Evolutionary conservation across 768 basidiomycete genomes (phyloP), one percentile per base, ranked within the genome.

Genomic region (Tulasnella calospora): DNA sequence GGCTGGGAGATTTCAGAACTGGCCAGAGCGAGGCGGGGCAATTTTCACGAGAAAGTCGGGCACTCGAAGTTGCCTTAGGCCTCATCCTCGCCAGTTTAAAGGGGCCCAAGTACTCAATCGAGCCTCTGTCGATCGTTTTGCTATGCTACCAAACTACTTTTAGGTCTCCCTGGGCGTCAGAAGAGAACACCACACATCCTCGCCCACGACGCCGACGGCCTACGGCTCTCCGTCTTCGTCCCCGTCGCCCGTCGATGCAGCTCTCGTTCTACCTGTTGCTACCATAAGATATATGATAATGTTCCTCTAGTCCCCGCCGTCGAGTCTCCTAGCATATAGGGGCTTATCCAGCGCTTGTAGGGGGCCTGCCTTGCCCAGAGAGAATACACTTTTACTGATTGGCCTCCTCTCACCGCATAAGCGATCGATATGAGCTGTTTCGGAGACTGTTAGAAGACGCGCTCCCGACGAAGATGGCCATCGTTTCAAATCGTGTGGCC

Each of bases 21-120:
- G 61, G 61, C 27, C 12, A 33, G 33, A 67, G 61, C 2, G 27
- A 30, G 27, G 61, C 61, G 61, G 61, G 61, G 61, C 61, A 67
- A 67, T 67, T 67, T 67, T 67, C 61, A 67, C 61, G 61, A 67
- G 61, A 67, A 67, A 67, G 61, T 67, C 33, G 61, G 61, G 30
- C n/a, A 67, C 61, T 67, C 47, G 47, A 51, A 67, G 13, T 8
- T 67, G 61, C 61, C 61, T 67, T 33, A 67, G 61, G 61, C 61
- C 61, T 67, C n/a, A n/a, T 67, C 61, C 33, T 67, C 27, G 15
- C 61, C 61, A 17, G 15, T 67, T 67, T 30, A 67, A 67, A 67
- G 61, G 61, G 61, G 61, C 61, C 33, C 61, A 67, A 67, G 61
- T 67, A 33, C 61, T 67, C 61, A 67, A 67, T 67, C 61, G 27